Base-by-base conservation (phyloP, 2,329 filamentous ascomycete genomes). In the Helotiales sp. region DNA sequence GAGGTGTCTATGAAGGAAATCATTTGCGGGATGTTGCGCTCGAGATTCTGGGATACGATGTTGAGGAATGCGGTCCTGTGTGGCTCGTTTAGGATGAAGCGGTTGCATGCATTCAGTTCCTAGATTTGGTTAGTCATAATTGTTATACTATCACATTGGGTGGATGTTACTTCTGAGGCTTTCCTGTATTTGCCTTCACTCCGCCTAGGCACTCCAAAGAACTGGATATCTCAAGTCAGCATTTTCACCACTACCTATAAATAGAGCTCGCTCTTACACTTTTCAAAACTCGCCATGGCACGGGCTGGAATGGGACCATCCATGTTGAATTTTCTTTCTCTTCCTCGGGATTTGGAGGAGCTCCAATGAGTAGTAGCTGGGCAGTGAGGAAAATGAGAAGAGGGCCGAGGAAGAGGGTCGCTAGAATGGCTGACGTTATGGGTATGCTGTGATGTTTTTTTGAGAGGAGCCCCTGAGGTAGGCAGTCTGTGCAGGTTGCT, bases 1-100 rank as follows among this genome's bases (percentile, higher is more conserved):
- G 83, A 78, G 20, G 86, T 88, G 7, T 82, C 79, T 43, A 82
- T 83, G 71, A 88, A 89, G 0, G 86, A 87, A 45, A 90, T 82
- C 37, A 91, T 76, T 62, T 86, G 84, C 4, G 85, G 83, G 11
- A 86, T 79, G 20, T 82, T 80, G 6, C 77, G 75, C 67, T 84
- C 78, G 6, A 83, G 77, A 64, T 77, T 78, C 45, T 70, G 76
- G 54, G 78, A 80, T 6, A 79, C 80, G 15, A 70, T 66, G 4
- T 75, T 71, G 1, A 83, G 75, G 67, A 82, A 75, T 55, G 80
- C 78, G 3, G 80, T 78, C 24, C 86, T 74, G 61, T 82, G 79
- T 1, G 82, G 78, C 26, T 85, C 83, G 43, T 79, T 77, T 69
- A 84, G 81, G 1, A 90, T 75, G 66, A 74, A 75, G 24, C 77